These are phyloP conservation scores for Agrostemma githago DNA, from an alignment of 148 eudicot genomes.

Conservation along the genomic window DNA sequence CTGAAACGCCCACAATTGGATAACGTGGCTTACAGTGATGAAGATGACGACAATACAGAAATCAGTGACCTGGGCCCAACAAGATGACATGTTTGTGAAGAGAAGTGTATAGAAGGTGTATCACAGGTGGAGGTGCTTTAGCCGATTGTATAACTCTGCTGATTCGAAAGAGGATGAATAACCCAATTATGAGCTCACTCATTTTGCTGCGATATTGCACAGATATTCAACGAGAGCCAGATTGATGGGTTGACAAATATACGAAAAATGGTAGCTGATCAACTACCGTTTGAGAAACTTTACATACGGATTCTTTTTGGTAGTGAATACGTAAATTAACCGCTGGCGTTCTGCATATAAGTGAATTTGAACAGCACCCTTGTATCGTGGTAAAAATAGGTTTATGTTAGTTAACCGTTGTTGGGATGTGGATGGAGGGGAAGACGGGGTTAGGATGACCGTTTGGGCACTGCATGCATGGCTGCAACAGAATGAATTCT, in stretches of 20 bases:
- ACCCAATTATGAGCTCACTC: slow-evolving; percentile 10
- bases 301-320: not conserved
- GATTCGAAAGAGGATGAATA: slow-evolving; percentile 13
- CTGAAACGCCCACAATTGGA: slow-evolving; percentile 54
- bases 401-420: no score
- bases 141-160: slow-evolving; percentile 30
- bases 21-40: slow-evolving; percentile 38
- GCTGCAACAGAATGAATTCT: no score
- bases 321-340: not conserved
- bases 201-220: not conserved
- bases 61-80: slow-evolving; percentile 19
- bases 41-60: slow-evolving; percentile 41
- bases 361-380: not conserved
- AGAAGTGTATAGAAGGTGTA: slow-evolving; percentile 21
- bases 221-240: not conserved
- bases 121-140: slow-evolving; percentile 18
- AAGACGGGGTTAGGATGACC: no score
- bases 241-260: slow-evolving; percentile 1
- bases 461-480: no score
- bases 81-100: slow-evolving; percentile 25
- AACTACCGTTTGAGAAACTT: not conserved
- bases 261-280: not conserved
- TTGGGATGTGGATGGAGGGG: no score
- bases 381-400: not conserved
- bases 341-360: not conserved